Evolutionary conservation across 2,329 filamentous ascomycete genomes (phyloP).

Genomic region (Aspergillus flavus): DNA sequence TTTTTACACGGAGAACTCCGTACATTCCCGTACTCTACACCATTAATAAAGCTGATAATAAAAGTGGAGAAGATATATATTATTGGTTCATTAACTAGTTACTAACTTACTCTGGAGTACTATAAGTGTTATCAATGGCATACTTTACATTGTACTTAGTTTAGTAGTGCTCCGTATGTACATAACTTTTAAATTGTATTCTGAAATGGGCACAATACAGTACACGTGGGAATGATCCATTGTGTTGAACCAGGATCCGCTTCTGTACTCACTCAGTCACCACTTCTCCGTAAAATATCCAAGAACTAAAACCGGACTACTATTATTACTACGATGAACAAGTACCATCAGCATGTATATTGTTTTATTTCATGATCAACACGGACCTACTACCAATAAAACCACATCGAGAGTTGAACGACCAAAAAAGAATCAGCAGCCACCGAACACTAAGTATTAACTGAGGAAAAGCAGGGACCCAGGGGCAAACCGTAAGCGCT

Average conservation of each 20-base stretch:
- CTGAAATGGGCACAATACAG: not conserved
- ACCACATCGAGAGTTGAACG: not conserved
- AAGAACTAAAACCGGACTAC: not conserved
- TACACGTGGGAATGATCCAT: slow-evolving; percentile 3
- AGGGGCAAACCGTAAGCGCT: slow-evolving; percentile 14
- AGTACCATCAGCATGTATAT: not conserved
- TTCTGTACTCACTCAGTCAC: not conserved
- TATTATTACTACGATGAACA: not conserved
- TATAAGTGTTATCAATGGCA: not conserved
- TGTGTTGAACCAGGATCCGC: not conserved
- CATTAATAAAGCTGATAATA: not conserved
- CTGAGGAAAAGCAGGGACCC: slow-evolving; percentile 14
- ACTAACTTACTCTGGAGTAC: not conserved
- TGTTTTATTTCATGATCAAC: not conserved
- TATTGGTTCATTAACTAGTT: not conserved
- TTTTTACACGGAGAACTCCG: not conserved
- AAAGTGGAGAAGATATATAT: not conserved
- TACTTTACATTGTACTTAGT: not conserved
- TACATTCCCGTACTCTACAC: not conserved
- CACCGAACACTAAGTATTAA: slow-evolving; percentile 2
- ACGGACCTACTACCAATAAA: not conserved
- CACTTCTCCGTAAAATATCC: not conserved
- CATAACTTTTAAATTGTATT: not conserved
- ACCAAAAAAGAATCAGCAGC: not conserved
- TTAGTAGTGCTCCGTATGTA: not conserved